Evolutionary conservation across 179 eudicot genomes (phyloP).

Genomic region (Gypsophila paniculata): DNA sequence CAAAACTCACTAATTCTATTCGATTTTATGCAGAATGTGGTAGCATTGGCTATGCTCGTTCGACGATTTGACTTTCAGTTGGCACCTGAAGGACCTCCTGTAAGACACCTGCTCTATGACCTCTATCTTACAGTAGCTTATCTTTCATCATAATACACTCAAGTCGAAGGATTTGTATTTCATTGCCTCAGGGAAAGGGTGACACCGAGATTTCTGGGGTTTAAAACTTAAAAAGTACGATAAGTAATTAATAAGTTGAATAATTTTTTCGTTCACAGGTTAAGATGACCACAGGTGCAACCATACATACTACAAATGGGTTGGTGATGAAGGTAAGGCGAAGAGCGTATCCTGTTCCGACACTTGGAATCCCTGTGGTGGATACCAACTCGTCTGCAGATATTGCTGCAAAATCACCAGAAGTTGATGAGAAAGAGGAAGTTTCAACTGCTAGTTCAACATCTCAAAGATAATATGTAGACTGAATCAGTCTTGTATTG

Average conservation of each 20-base stretch:
- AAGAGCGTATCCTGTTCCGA: constrained; percentile 49
- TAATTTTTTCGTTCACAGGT: constrained; percentile 47
- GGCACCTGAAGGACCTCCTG: constrained; percentile 90
- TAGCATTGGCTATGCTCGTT: constrained; percentile 88
- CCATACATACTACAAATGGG: constrained; percentile 90
- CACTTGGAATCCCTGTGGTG: constrained; percentile 41
- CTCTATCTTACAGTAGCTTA: neutral
- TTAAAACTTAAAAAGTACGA: neutral
- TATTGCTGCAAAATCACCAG: constrained; percentile 25
- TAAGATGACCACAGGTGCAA: constrained; percentile 94
- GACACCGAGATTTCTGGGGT: neutral
- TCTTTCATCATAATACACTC: neutral
- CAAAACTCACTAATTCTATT: neutral
- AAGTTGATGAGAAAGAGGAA: constrained; percentile 35
- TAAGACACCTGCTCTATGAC: constrained; percentile 35
- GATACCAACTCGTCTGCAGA: constrained; percentile 34
- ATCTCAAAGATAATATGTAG: constrained; percentile 11
- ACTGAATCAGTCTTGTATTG: neutral
- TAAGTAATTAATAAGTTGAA: neutral
- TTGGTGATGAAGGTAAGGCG: constrained; percentile 72
- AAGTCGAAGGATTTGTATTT: neutral
- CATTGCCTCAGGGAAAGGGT: neutral
- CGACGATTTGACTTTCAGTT: constrained; percentile 78
- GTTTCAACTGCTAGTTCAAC: constrained; percentile 30
- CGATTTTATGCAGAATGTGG: constrained; percentile 54